Percentiles rank a stretch among this genome's conserved stretches.
Evolutionary conservation across 2,329 filamentous ascomycete genomes (phyloP).

Genomic region (Xylariaceae sp.): DNA sequence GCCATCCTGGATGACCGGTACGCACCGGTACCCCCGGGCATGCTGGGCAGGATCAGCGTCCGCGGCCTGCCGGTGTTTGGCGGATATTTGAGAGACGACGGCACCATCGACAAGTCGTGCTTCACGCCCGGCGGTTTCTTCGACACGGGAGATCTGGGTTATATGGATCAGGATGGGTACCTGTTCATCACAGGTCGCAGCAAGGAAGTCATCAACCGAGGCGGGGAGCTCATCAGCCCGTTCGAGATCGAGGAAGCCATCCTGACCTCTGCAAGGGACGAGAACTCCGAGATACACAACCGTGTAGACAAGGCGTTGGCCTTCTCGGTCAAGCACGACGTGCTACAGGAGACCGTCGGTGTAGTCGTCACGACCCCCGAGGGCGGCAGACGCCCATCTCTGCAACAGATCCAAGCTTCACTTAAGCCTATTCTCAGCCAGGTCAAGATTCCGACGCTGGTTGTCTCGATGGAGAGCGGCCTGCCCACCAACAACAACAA

Average conservation of each 20-base stretch:
- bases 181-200: slow-evolving; percentile 47
- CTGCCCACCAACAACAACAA: slow-evolving; percentile 51
- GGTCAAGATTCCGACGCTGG: slow-evolving; percentile 43
- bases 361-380: slow-evolving; percentile 42
- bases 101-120: slow-evolving; percentile 33
- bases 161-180: slow-evolving; percentile 42
- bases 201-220: slow-evolving; percentile 51
- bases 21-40: slow-evolving; percentile 19
- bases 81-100: slow-evolving; percentile 39
- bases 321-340: slow-evolving; percentile 44
- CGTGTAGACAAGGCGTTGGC: slow-evolving; percentile 42
- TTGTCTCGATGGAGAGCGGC: slow-evolving; percentile 48
- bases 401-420: slow-evolving; percentile 39
- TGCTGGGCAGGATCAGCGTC: slow-evolving; percentile 42
- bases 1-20: slow-evolving; percentile 38
- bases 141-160: slow-evolving; percentile 47
- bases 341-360: slow-evolving; percentile 49
- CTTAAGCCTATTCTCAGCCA: slow-evolving; percentile 41
- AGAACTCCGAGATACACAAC: slow-evolving; percentile 35
- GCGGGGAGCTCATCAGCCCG: slow-evolving; percentile 51
- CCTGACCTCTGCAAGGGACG: slow-evolving; percentile 34
- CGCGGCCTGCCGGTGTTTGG: slow-evolving; percentile 43
- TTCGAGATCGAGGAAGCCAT: slow-evolving; percentile 53
- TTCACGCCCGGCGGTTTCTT: slow-evolving; percentile 46
- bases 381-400: slow-evolving; percentile 34